Conservation (phyloP, 2,329 filamentous ascomycete species). For the Teratosphaeria destructans region DNA sequence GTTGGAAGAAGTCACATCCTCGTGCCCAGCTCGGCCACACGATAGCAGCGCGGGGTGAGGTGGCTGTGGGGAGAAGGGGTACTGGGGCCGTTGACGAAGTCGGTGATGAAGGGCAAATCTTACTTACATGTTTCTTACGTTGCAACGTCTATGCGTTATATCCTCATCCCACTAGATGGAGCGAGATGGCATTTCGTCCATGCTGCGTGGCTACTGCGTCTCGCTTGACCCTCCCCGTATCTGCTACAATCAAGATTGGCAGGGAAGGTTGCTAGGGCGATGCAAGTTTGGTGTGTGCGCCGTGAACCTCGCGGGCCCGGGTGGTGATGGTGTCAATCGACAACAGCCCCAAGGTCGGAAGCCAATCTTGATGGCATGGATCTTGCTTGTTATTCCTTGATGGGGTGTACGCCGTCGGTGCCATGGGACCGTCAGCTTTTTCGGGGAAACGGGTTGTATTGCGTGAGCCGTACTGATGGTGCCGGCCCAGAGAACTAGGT, state of each 20-base stretch:
- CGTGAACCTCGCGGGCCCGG: background rate
- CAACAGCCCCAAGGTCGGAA: too few relatives aligned
- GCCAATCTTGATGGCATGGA: too few relatives aligned
- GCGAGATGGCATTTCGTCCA: background rate
- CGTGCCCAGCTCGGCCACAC: constrained; percentile 4
- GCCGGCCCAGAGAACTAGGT: too few relatives aligned
- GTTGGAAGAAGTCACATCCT: constrained; percentile 8
- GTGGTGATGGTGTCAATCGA: background rate
- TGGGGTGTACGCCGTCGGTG: too few relatives aligned
- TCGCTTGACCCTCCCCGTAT: background rate
- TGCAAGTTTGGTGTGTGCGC: background rate
- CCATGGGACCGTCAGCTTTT: too few relatives aligned
- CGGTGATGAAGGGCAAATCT: background rate
- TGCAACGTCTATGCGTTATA: background rate
- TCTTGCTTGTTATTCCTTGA: too few relatives aligned
- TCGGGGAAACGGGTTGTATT: too few relatives aligned
- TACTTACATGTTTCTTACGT: background rate
- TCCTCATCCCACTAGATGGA: background rate
- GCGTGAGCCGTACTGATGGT: too few relatives aligned
- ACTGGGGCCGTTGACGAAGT: background rate
- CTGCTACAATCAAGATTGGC: background rate
- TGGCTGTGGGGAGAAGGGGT: background rate
- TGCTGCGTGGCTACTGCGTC: background rate
- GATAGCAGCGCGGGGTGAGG: background rate
- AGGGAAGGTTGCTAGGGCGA: background rate